Evolutionary conservation across 2,329 filamentous ascomycete genomes (phyloP), one percentile per base, ranked within the genome.

Genomic region (Waltergamsia citrina): DNA sequence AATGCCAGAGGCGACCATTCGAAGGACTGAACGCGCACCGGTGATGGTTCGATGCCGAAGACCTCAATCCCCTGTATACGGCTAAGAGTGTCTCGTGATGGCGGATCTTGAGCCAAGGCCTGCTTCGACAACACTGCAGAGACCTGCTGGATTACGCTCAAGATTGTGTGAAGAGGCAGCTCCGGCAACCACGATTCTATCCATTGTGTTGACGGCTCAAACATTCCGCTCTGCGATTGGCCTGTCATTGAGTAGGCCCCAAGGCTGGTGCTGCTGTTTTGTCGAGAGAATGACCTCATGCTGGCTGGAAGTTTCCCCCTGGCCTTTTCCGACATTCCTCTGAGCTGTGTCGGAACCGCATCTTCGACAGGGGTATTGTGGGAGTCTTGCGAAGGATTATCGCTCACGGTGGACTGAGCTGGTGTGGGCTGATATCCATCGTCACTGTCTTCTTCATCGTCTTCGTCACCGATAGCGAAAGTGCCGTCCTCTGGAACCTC

Each of bases 241-340:
- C 71, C 68, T 17, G 74, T 60, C 26, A 71, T 65, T 10, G 78
- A 73, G 48, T 80, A 67, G 45, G 77, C 78, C 38, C 69, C 74
- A 23, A 95, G 67, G 48, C 86, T 94, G 2, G 84, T 84, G 19
- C 80, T 85, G 55, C 87, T 93, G 51, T 92, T 94, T 50, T 94
- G 87, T 14, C 90, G 71, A 1, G 88, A 94, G 53, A 95, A 94
- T 3, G 74, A 74, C n/a, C 75, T 72, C 32, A 81, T 69, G 2
- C 85, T 83, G 10, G 84, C 86, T 19, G 90, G 92, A 78, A 94
- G 86, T 58, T 98, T 98, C 7, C 92, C 92, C 32, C 92, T 71
- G 12, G 92, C 92, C 56, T 96, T 98, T 57, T 96, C 92, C 15
- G 90, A 95, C 85, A 96, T 94, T 35, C 87, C 87, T 37, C 85